A percentile compares a stretch with the other conserved stretches of the same genome.
phyloP scores from a whole-genome alignment of 2,329 filamentous ascomycete species.

The Ascochyta clinopodiicola region DNA sequence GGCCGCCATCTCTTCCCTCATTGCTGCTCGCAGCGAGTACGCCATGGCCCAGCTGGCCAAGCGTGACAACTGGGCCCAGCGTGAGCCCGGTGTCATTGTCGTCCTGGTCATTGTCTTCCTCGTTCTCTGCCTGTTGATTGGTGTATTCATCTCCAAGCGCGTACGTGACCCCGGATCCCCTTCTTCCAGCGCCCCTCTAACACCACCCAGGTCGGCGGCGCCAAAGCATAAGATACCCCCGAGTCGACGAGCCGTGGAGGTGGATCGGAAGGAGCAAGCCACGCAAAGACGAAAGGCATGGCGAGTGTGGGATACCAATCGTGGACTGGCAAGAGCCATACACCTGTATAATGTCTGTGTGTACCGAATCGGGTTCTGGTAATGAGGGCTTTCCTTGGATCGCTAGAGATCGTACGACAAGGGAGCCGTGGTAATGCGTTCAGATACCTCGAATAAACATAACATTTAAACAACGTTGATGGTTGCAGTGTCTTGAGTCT shows the following conservation, averaged over 20 bases:
- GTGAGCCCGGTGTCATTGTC: slow-evolving; percentile 66
- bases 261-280: slow-evolving; percentile 15
- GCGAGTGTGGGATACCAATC: slow-evolving; percentile 14
- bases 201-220: slow-evolving; percentile 1
- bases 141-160: slow-evolving; percentile 58
- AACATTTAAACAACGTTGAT: background rate
- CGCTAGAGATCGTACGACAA: slow-evolving; percentile 33
- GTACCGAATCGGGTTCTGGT: slow-evolving; percentile 21
- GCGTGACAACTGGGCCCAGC: slow-evolving; percentile 64
- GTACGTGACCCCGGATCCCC: slow-evolving; percentile 29
- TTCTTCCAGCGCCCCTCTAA: background rate
- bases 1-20: slow-evolving; percentile 47
- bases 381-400: slow-evolving; percentile 27
- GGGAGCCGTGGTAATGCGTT: slow-evolving; percentile 42
- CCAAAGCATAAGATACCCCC: slow-evolving; percentile 19
- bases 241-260: slow-evolving; percentile 9
- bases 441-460: slow-evolving; percentile 31
- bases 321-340: slow-evolving; percentile 19
- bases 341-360: slow-evolving; percentile 40
- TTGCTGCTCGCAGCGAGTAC: slow-evolving; percentile 47
- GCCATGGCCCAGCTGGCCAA: slow-evolving; percentile 55
- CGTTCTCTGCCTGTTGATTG: slow-evolving; percentile 58
- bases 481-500: background rate
- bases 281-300: slow-evolving; percentile 13
- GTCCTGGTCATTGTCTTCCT: slow-evolving; percentile 68